Evolutionary conservation across 2,329 filamentous ascomycete species (phyloP), one percentile per base, ranked within the genome.

Genomic region (Myriangium duriaei): DNA sequence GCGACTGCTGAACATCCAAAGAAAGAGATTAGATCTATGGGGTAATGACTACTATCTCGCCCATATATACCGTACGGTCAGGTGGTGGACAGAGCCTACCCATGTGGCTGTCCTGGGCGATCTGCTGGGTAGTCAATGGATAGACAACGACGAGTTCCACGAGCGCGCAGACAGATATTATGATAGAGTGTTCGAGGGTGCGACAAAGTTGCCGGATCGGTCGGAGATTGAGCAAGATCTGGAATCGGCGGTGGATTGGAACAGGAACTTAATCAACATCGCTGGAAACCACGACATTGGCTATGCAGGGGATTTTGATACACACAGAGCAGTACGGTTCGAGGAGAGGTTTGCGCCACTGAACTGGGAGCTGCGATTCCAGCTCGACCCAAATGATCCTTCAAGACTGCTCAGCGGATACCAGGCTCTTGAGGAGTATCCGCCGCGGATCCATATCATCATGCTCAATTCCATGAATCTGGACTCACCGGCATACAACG

Each of bases 221-320:
- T n/a, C 32, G 5, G 30, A 21, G 17, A 12, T 28, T 12, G 48
- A 52, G 34, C 39, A 47, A 9, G 47, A 47, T 17, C 54, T 4
- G 52, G 43, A 6, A 44, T 7, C 35, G 11, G 30, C 13, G n/a
- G 24, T 30, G 11, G 16, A 32, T 11, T 36, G 29, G 40, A 12
- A 14, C 33, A 70, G 66, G 29, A 73, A 81, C 39, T 69, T 95
- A 45, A 85, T 98, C 55, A 92, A 94, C 49, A 75, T 96, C 16
- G 86, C 78, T 0, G 91, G 91, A 1, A 98, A 98, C 53, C 91
- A 98, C 55, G 91, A 98, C 57, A 79, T 98, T 52, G 91, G 91
- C 21, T 98, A 98, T 56, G 85, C 87, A 0, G 91, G 91, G 3
- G 91, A 98, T 57, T 70, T 96, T 44, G 85, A 80, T 29, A 62